These are phyloP conservation scores for Juncus effusus DNA, from an alignment of 176 grass and related monocot genomes.

Conservation along the genomic window DNA sequence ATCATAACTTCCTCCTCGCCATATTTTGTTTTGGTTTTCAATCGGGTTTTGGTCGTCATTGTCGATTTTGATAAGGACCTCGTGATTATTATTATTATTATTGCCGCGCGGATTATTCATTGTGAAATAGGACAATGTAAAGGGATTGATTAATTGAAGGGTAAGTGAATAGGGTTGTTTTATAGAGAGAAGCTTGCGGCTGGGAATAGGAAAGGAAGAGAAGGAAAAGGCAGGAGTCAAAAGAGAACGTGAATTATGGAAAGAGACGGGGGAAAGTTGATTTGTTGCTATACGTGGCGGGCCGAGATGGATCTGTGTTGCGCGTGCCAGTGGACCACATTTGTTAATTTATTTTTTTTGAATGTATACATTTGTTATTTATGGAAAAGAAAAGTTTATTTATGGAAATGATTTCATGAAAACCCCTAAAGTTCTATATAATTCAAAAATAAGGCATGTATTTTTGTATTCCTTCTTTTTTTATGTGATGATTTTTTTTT, in stretches of 20 bases:
- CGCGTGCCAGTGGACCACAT: background rate
- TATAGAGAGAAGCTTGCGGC: background rate
- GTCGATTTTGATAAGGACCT: slow-evolving; percentile 94
- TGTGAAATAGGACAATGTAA: background rate
- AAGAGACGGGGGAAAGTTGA: background rate
- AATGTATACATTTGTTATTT: no score
- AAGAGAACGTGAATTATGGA: background rate
- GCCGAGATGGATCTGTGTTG: background rate
- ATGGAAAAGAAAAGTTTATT: no score
- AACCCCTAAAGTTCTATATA: no score
- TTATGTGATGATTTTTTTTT: no score
- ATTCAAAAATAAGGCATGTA: no score
- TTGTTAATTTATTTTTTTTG: no score
- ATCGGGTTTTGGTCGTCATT: slow-evolving; percentile 24
- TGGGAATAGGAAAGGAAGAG: slow-evolving; percentile 12
- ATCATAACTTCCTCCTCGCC: slow-evolving; percentile 42
- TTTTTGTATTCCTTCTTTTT: no score
- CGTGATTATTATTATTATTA: slow-evolving; percentile 23
- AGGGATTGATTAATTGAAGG: background rate
- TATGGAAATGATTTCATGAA: no score
- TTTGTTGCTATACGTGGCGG: slow-evolving; percentile 4
- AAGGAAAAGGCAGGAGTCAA: background rate
- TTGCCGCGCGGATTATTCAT: slow-evolving; percentile 12
- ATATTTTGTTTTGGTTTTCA: slow-evolving; percentile 32
- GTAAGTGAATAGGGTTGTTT: background rate